A percentile compares a stretch with the other conserved stretches of the same genome.
Conservation (phyloP, 352 stramenopile species). For the Pythium phragmiticola region DNA sequence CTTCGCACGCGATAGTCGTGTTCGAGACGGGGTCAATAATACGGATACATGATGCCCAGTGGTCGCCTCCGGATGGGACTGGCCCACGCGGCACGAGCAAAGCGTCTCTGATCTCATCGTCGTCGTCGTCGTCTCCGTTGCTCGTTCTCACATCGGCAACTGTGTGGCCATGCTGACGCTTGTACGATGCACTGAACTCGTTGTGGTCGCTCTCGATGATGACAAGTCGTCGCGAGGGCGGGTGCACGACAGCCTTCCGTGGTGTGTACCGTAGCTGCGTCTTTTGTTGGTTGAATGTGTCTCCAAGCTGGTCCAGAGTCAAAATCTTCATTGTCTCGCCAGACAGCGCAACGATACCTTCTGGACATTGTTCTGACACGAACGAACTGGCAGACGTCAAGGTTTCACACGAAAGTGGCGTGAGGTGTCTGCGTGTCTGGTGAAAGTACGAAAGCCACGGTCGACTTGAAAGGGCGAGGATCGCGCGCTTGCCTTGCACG, state of each 20-base stretch:
- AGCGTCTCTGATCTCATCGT: slow-evolving; percentile 80
- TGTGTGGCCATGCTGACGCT: slow-evolving; percentile 67
- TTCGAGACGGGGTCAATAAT: slow-evolving; percentile 94
- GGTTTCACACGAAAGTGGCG: slow-evolving; percentile 94
- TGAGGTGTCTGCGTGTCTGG: slow-evolving; percentile 89
- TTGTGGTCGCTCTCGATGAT: slow-evolving; percentile 99
- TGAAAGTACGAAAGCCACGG: slow-evolving; percentile 96
- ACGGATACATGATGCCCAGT: slow-evolving; percentile 98
- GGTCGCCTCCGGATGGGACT: slow-evolving; percentile 56
- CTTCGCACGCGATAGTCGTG: slow-evolving; percentile 86
- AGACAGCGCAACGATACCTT: slow-evolving; percentile 96
- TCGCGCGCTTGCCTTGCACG: slow-evolving; percentile 86
- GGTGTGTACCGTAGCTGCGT: slow-evolving; percentile 97
- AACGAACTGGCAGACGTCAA: slow-evolving; percentile 96
- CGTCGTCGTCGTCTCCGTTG: slow-evolving; percentile 60
- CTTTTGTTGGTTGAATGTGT: slow-evolving; percentile 97
- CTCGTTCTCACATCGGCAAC: slow-evolving; percentile 56
- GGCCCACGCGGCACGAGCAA: slow-evolving; percentile 63
- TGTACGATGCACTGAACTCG: slow-evolving; percentile 92
- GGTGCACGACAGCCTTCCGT: slow-evolving; percentile 93
- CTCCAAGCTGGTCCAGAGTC: slow-evolving; percentile 93
- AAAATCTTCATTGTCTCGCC: slow-evolving; percentile 97
- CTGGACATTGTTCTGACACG: slow-evolving; percentile 93
- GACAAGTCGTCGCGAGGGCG: slow-evolving; percentile 84
- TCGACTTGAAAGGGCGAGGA: slow-evolving; percentile 94